A percentile compares a stretch with the other conserved stretches of the same genome.
Conservation (phyloP, 164 flowering plant genomes). For the grape (Vitis vinifera) region DNA sequence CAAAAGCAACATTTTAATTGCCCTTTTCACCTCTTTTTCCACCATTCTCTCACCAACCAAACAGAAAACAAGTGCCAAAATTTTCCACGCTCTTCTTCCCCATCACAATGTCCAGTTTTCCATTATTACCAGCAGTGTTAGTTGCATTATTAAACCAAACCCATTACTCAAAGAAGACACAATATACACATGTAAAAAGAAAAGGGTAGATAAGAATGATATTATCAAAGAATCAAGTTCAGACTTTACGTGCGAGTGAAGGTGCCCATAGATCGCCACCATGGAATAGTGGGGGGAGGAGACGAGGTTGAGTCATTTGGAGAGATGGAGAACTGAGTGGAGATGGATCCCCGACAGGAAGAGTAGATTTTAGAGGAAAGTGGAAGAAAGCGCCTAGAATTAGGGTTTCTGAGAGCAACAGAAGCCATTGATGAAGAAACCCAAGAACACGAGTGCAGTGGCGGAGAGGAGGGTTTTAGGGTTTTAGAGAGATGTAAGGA, state of each 20-base stretch:
- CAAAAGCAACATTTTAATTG: neutral
- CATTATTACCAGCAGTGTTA: no score
- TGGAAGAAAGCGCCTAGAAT: slow-evolving; percentile 50
- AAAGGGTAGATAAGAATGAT: neutral
- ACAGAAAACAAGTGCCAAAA: no score
- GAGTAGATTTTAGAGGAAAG: slow-evolving; percentile 50
- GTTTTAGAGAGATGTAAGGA: neutral
- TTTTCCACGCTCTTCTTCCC: no score
- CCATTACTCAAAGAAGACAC: no score
- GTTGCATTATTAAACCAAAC: no score
- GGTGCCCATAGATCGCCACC: slow-evolving; percentile 96
- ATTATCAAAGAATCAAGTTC: neutral
- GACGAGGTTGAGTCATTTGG: slow-evolving; percentile 21
- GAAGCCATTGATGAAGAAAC: slow-evolving; percentile 55
- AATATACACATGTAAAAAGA: neutral
- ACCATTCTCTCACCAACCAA: no score
- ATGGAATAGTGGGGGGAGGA: slow-evolving; percentile 18
- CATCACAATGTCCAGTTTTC: no score
- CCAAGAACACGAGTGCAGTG: neutral
- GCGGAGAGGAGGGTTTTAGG: slow-evolving; percentile 7
- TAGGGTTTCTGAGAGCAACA: slow-evolving; percentile 57
- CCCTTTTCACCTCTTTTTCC: no score
- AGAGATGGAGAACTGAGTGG: slow-evolving; percentile 19
- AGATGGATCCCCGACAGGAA: slow-evolving; percentile 42
- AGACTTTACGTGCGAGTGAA: slow-evolving; percentile 75